Conservation (phyloP, 257 asterid species). For the Asclepias syriaca region DNA sequence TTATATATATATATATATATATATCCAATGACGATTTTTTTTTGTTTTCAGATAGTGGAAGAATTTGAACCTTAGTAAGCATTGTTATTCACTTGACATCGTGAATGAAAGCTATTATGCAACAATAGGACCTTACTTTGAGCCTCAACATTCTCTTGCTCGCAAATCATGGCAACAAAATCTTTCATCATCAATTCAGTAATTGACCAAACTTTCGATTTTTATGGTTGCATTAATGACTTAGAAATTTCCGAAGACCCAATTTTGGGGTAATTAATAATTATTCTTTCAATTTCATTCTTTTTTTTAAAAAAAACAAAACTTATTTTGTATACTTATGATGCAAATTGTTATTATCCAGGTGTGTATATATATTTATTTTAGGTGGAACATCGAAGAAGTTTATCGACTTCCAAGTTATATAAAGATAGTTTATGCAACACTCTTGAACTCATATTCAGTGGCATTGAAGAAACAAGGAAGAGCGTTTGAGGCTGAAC, state of each 20-base stretch:
- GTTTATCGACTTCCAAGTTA: slow-evolving; percentile 15
- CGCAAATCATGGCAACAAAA: slow-evolving; percentile 20
- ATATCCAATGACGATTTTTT: neutral
- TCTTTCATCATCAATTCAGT: slow-evolving; percentile 3
- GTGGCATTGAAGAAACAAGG: neutral
- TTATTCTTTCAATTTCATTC: too few relatives aligned
- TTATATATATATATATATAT: too few relatives aligned
- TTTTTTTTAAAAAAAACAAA: too few relatives aligned
- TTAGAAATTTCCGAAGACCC: slow-evolving; percentile 21
- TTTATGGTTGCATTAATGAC: slow-evolving; percentile 22
- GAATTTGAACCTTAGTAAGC: neutral
- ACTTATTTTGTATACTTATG: too few relatives aligned
- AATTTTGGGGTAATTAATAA: slow-evolving; percentile 17
- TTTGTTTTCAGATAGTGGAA: slow-evolving; percentile 38
- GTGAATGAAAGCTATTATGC: slow-evolving; percentile 31
- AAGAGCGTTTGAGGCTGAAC: neutral
- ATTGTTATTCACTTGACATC: slow-evolving; percentile 33
- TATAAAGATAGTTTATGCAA: slow-evolving; percentile 11
- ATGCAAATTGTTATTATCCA: too few relatives aligned
- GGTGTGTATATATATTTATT: neutral
- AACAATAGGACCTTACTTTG: slow-evolving; percentile 22
- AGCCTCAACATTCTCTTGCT: slow-evolving; percentile 21
- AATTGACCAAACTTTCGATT: slow-evolving; percentile 26
- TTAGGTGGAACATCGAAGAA: slow-evolving; percentile 23
- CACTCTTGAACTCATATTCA: neutral